Conservation (phyloP, 108 stramenopile genomes). For the Nannochloropsis salina region DNA sequence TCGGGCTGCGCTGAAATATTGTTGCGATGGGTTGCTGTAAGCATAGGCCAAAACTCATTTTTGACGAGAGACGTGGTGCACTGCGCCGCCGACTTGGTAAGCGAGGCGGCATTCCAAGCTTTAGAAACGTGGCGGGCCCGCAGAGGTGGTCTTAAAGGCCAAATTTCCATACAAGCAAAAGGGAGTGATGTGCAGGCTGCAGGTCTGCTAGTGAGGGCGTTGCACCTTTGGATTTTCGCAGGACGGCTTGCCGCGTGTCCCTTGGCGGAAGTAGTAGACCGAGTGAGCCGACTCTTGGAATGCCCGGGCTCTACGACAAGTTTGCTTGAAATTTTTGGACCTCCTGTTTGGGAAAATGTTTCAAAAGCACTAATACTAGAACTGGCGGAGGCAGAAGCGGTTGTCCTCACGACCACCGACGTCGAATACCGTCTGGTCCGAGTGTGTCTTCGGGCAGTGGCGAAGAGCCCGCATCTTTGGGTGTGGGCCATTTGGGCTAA, state of each 20-base stretch:
- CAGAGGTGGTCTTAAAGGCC: neutral
- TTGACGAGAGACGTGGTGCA: neutral
- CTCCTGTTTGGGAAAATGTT: neutral
- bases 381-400: neutral
- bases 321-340: neutral
- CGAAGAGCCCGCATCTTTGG: neutral
- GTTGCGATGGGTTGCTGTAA: neutral
- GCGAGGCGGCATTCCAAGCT: neutral
- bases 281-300: neutral
- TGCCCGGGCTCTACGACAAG: neutral
- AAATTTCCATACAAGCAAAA: neutral
- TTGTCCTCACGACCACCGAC: neutral
- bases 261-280: neutral
- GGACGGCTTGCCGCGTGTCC: neutral
- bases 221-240: neutral
- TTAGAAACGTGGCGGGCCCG: neutral
- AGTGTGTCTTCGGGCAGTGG: neutral
- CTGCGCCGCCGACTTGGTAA: neutral
- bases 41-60: neutral
- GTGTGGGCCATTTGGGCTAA: neutral
- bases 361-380: neutral
- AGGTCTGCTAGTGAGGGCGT: neutral
- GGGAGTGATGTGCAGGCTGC: neutral
- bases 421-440: neutral
- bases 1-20: neutral